Conservation (phyloP, 2,329 filamentous ascomycete genomes). For the Penicillium frequentans region DNA sequence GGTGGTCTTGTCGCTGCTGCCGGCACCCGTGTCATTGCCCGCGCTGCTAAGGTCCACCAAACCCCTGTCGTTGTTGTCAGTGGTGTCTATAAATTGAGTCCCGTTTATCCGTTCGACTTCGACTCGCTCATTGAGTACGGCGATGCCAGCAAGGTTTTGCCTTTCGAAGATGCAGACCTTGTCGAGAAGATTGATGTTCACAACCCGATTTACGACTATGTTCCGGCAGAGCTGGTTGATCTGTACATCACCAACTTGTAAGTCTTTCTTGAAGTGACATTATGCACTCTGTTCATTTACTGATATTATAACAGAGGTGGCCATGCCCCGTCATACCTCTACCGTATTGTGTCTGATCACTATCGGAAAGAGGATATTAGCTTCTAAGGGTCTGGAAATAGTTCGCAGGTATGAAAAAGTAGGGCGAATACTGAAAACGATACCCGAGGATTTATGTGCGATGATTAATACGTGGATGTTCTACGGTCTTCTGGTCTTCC, state of each 20-base stretch:
- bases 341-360: conserved; percentile 65
- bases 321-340: conserved; percentile 64
- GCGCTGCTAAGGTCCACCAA: conserved; percentile 77
- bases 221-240: conserved; percentile 67
- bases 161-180: conserved; percentile 75
- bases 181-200: conserved; percentile 75
- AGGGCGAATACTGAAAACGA: conserved; percentile 17
- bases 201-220: conserved; percentile 79
- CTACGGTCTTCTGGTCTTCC: neutral
- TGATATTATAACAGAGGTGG: conserved; percentile 51
- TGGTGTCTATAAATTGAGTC: conserved; percentile 91
- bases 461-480: conserved; percentile 17
- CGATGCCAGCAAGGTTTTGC: conserved; percentile 72
- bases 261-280: conserved; percentile 35
- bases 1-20: conserved; percentile 81
- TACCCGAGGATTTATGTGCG: conserved; percentile 23
- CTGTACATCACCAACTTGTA: conserved; percentile 75
- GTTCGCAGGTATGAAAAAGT: neutral
- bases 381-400: conserved; percentile 27
- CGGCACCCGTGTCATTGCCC: conserved; percentile 80
- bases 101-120: conserved; percentile 81
- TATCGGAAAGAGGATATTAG: conserved; percentile 64
- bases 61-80: conserved; percentile 86
- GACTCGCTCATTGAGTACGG: conserved; percentile 84
- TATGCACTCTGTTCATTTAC: neutral